phyloP scores from a whole-genome alignment of 108 stramenopile genomes.

The Cyclotella kingstonii region DNA sequence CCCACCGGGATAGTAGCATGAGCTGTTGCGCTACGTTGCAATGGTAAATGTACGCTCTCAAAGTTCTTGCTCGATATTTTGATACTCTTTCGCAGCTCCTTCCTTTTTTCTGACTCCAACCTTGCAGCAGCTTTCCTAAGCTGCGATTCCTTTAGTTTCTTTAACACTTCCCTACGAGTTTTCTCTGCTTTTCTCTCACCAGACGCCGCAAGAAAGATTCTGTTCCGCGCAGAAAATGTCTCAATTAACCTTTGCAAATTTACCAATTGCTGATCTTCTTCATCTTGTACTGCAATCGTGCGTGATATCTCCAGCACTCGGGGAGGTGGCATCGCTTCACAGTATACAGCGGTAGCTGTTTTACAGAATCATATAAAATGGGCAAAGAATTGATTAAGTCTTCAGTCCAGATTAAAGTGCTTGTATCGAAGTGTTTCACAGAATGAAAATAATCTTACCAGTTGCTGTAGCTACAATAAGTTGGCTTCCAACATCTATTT shows the following conservation, averaged over 20 bases:
- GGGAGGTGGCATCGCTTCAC: constrained; percentile 89
- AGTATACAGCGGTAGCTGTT: constrained; percentile 87
- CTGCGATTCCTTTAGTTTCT: constrained; percentile 66
- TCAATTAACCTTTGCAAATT: constrained; percentile 80
- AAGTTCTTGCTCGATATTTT: constrained; percentile 23
- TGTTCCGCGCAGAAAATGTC: constrained; percentile 68
- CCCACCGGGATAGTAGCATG: background rate
- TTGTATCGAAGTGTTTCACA: no score
- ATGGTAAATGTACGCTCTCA: constrained; percentile 3
- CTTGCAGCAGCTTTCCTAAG: constrained; percentile 53
- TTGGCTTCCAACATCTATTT: constrained; percentile 81
- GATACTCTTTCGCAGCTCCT: constrained; percentile 12
- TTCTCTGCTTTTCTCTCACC: constrained; percentile 57
- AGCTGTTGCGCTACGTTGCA: constrained; percentile 10
- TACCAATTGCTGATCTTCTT: constrained; percentile 80
- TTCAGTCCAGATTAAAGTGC: no score
- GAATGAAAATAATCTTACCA: background rate
- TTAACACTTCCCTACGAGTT: constrained; percentile 45
- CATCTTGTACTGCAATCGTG: constrained; percentile 80
- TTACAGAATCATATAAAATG: no score
- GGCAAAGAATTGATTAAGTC: no score
- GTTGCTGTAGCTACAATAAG: constrained; percentile 74
- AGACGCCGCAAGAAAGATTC: constrained; percentile 58
- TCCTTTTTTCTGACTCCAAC: constrained; percentile 48
- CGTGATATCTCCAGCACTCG: constrained; percentile 77